Evolutionary conservation across 1,284 basidiomycete species (phyloP).

Genomic region (Cerioporus squamosus): DNA sequence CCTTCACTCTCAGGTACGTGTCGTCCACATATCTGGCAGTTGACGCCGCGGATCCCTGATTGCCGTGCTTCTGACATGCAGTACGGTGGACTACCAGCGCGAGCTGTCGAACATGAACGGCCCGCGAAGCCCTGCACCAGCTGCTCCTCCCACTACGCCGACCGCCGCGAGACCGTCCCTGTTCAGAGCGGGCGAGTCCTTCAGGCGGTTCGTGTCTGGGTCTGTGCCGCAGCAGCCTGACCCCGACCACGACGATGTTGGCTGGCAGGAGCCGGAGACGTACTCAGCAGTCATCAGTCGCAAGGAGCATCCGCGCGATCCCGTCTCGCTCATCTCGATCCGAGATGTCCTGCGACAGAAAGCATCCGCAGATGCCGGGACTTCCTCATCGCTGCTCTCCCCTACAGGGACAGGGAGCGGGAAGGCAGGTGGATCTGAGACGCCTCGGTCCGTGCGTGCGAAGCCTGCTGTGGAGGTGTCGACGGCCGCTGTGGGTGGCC

Average conservation of each 20-base stretch:
- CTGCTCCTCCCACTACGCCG: slow-evolving; percentile 31
- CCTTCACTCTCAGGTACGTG: slow-evolving; percentile 70
- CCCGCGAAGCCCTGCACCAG: slow-evolving; percentile 23
- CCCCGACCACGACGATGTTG: slow-evolving; percentile 59
- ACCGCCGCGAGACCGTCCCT: slow-evolving; percentile 42
- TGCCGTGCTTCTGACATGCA: slow-evolving; percentile 28
- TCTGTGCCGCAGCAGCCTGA: slow-evolving; percentile 45
- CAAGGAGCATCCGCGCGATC: slow-evolving; percentile 65
- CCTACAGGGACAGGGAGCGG: slow-evolving; percentile 6
- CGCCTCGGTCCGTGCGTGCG: slow-evolving; percentile 55
- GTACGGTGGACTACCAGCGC: slow-evolving; percentile 63
- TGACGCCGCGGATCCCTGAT: background rate
- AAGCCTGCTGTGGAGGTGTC: slow-evolving; percentile 64
- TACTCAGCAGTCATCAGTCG: slow-evolving; percentile 63
- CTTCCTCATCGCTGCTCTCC: slow-evolving; percentile 11
- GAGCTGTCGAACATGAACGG: slow-evolving; percentile 54
- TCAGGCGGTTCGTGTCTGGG: slow-evolving; percentile 49
- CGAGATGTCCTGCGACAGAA: slow-evolving; percentile 65
- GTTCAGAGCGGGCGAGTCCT: slow-evolving; percentile 48
- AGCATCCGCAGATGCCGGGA: slow-evolving; percentile 34
- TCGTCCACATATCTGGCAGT: background rate
- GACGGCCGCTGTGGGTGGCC: slow-evolving; percentile 53
- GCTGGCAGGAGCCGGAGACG: slow-evolving; percentile 65
- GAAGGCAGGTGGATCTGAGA: slow-evolving; percentile 9
- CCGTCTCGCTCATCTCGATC: slow-evolving; percentile 57